Evolutionary conservation across 139 green algal species (phyloP).

Genomic region (Chlamydomonas sp.): DNA sequence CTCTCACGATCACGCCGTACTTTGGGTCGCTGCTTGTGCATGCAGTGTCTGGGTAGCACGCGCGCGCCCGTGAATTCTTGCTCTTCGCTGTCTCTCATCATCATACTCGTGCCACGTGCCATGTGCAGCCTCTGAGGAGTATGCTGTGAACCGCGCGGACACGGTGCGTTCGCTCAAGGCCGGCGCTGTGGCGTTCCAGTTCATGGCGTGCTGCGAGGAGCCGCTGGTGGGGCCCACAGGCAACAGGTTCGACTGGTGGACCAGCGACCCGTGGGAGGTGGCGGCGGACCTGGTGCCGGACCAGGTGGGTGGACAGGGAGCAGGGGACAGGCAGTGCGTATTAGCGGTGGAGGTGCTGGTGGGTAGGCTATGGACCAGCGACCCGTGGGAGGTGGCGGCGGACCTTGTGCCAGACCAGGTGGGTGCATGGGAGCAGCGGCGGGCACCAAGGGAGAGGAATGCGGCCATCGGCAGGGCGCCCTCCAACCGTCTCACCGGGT

Average conservation of each 20-base stretch:
- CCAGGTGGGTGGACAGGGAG: background rate
- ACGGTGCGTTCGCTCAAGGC: slow-evolving; percentile 31
- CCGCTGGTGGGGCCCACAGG: slow-evolving; percentile 17
- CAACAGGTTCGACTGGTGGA: slow-evolving; percentile 31
- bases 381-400: slow-evolving; percentile 34
- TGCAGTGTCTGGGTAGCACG: background rate
- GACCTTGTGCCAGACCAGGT: slow-evolving; percentile 21
- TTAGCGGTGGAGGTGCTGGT: background rate
- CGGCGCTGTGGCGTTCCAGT: slow-evolving; percentile 28
- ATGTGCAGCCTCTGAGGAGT: slow-evolving; percentile 14
- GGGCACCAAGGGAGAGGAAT: no score
- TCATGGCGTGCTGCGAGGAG: slow-evolving; percentile 22
- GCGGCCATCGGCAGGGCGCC: no score
- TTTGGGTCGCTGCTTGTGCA: no score
- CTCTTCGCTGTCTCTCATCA: background rate
- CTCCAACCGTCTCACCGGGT: no score
- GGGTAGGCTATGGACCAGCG: slow-evolving; percentile 4
- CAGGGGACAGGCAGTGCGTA: background rate
- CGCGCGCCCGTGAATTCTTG: background rate
- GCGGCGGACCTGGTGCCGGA: slow-evolving; percentile 26
- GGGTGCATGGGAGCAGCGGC: background rate
- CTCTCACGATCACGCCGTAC: no score
- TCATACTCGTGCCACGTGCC: background rate
- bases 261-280: slow-evolving; percentile 33
- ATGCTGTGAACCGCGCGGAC: slow-evolving; percentile 8